Percentiles rank a stretch among this genome's conserved stretches.
phyloP scores from a whole-genome alignment of 1,284 basidiomycete genomes.

The Ganoderma sinense region DNA sequence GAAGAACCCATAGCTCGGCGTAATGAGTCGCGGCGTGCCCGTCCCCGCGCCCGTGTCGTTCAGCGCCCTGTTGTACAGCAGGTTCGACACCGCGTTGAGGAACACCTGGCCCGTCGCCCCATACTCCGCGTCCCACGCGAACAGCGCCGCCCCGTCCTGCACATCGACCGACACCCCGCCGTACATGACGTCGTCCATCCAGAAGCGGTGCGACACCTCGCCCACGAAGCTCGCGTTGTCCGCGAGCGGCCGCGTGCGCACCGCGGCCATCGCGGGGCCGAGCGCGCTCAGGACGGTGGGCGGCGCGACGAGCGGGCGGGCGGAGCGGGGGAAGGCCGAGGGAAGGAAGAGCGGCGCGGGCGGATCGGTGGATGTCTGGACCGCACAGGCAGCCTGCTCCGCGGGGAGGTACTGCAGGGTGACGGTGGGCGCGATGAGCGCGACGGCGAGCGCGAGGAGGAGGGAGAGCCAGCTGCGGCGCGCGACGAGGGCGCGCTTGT shows the following conservation, averaged over 20 bases:
- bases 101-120: slow-evolving; percentile 62
- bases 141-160: slow-evolving; percentile 50
- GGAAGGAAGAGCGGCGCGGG: background rate
- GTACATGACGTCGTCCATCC: slow-evolving; percentile 47
- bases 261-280: background rate
- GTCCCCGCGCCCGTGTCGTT: slow-evolving; percentile 48
- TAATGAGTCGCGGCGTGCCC: slow-evolving; percentile 57
- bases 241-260: background rate
- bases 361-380: background rate
- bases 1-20: slow-evolving; percentile 10
- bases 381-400: slow-evolving; percentile 17
- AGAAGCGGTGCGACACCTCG: background rate
- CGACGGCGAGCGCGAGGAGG: slow-evolving; percentile 64
- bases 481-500: slow-evolving; percentile 73
- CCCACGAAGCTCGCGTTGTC: slow-evolving; percentile 63
- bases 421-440: slow-evolving; percentile 69
- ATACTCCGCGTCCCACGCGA: slow-evolving; percentile 71
- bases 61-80: slow-evolving; percentile 66
- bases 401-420: slow-evolving; percentile 44
- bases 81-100: slow-evolving; percentile 73
- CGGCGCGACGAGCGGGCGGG: background rate
- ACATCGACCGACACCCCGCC: slow-evolving; percentile 70
- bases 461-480: slow-evolving; percentile 76
- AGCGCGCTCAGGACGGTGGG: background rate
- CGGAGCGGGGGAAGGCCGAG: background rate